phyloP scores from a whole-genome alignment of 805 yeast species.

The Teunomyces atbi region DNA sequence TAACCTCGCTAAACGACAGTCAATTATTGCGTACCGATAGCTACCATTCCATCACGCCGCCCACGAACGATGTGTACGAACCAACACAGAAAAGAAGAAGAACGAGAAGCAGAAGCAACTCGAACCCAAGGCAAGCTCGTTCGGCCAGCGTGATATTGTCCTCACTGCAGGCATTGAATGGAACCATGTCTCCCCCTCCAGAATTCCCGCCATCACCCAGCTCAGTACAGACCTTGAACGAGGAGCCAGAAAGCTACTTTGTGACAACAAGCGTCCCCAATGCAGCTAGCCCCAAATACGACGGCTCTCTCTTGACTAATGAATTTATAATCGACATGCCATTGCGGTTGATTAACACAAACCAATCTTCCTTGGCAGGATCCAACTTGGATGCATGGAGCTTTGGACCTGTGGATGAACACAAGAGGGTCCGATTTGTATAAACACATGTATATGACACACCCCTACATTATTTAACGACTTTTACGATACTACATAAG shows the following conservation, averaged over 20 bases:
- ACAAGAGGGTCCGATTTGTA: conserved; percentile 7
- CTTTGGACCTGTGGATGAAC: background rate
- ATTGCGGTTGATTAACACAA: conserved; percentile 5
- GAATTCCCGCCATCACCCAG: conserved; percentile 1
- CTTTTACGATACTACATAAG: background rate
- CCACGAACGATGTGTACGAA: background rate
- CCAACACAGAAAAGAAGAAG: background rate
- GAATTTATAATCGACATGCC: conserved; percentile 7
- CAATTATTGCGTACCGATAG: background rate
- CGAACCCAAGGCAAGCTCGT: background rate
- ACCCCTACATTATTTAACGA: background rate
- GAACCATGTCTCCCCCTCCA: background rate
- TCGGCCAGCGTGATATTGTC: background rate
- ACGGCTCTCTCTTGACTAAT: background rate
- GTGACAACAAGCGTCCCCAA: background rate
- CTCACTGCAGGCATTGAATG: conserved; percentile 3
- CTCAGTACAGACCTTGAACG: background rate
- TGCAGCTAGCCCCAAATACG: background rate
- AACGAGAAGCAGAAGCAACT: background rate
- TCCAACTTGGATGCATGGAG: conserved; percentile 4
- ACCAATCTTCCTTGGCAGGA: conserved; percentile 8
- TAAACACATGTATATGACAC: background rate
- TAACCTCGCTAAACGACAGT: background rate
- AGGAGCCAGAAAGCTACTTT: background rate
- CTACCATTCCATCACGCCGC: background rate